phyloP scores from a whole-genome alignment of 345 rosid species.

The Excoecaria agallocha region DNA sequence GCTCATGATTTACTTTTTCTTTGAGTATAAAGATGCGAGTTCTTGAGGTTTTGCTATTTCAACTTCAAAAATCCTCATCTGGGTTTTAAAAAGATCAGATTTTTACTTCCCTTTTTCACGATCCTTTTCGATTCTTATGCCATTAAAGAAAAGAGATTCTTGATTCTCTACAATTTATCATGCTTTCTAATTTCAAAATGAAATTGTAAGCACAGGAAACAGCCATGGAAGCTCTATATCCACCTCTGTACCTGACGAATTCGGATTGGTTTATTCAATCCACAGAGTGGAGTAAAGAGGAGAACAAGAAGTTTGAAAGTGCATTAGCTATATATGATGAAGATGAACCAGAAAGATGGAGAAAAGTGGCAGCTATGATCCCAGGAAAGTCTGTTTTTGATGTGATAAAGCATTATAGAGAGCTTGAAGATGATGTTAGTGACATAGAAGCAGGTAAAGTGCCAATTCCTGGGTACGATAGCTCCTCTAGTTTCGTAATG shows the following conservation, averaged over 20 bases:
- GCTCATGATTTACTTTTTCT: background rate
- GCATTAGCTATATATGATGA: slow-evolving; percentile 67
- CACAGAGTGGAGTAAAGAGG: slow-evolving; percentile 64
- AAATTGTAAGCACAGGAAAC: background rate
- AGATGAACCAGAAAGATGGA: slow-evolving; percentile 71
- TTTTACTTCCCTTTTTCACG: slow-evolving; percentile 21
- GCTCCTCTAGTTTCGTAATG: slow-evolving; percentile 38
- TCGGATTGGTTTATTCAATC: slow-evolving; percentile 27
- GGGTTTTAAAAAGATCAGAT: slow-evolving; percentile 15
- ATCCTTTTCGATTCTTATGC: slow-evolving; percentile 36
- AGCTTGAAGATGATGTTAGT: slow-evolving; percentile 63
- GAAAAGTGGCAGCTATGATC: slow-evolving; percentile 60
- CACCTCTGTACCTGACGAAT: slow-evolving; percentile 34
- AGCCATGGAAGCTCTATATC: slow-evolving; percentile 60
- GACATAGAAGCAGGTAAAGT: slow-evolving; percentile 75
- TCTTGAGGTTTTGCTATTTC: slow-evolving; percentile 2
- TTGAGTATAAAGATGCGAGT: slow-evolving; percentile 17
- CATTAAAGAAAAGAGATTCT: slow-evolving; percentile 32
- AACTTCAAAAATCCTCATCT: slow-evolving; percentile 6
- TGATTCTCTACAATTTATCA: slow-evolving; percentile 25
- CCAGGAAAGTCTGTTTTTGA: slow-evolving; percentile 71
- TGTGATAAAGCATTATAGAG: slow-evolving; percentile 63
- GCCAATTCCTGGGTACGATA: slow-evolving; percentile 64
- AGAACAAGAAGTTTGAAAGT: slow-evolving; percentile 76
- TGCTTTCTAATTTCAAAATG: background rate